Base-by-base conservation (phyloP, 768 basidiomycete genomes). In the Boletus vermiculosoides region DNA sequence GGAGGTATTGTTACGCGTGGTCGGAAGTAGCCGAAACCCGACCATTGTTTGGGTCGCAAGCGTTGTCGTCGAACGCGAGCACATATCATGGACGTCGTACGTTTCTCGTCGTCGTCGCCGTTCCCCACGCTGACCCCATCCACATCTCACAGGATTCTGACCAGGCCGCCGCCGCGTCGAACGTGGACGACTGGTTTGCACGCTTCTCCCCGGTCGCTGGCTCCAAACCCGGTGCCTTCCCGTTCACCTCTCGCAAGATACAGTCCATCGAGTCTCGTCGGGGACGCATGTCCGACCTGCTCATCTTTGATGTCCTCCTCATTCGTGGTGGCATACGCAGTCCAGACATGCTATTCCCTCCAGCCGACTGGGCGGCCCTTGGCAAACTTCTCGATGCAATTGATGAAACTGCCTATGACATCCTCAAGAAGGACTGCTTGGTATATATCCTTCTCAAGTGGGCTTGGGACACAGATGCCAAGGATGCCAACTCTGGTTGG, bases 381-480 rank as follows among this genome's bases (percentile, higher is more conserved):
- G 67, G 77, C 46, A 75, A 73, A 12, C 76, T 93, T 5, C 72
- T 93, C 48, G 75, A 79, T 23, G 82, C 82, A 18, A 88, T 93
- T 59, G 77, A 80, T 42, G 60, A 73, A 28, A 88, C 84, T 1
- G 67, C 73, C 4, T 94, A 90, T 59, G 92, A 94, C 70, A 67
- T 74, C 33, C 78, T 93, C 53, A 93, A 93, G 79, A 85, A 85
- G 70, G 86, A 92, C 58, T 90, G 88, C 60, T 74, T 94, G 44
- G 74, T 91, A 1, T 94, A 91, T 72, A 92, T 85, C 66, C 73
- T 94, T 59, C 77, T 94, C 56, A 91, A 89, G 67, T 91, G 86
- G 87, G 83, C 87, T 57, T 77, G 81, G 63, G 88, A 91, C 65
- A 83, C 80, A 15, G 88, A 91, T 66, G 80, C 81, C 6, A 73